Evolutionary conservation across 129 eudicot genomes (phyloP), one percentile per base, ranked within the genome.

Genomic region (Calendula officinalis): DNA sequence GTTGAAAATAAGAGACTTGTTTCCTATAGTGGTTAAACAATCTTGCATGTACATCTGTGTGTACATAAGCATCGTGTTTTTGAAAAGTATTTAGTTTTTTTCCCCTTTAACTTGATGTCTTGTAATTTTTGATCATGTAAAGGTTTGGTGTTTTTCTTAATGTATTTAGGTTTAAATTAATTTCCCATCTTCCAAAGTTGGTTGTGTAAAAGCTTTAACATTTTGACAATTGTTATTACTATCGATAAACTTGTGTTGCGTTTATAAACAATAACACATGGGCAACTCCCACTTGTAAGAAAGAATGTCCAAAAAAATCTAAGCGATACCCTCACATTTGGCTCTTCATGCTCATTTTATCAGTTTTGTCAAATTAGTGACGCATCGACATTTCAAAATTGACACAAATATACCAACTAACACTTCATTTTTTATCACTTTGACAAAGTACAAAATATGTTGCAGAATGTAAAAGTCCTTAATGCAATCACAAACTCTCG

Each of bases 1-100:
- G 46, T 10, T 64, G 39, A 8, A 62, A 68, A 56, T 56, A 52
- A 40, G 32, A 46, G 60, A n/a, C 65, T 44, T 44, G 57, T 64
- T 54, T 41, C 12, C 37, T 16, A n/a, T n/a, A 44, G 70, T 35
- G 57, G 14, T 72, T 38, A 55, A 71, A 64, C 71, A 36, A 64
- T 65, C 45, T 32, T 56, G 45, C 60, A 36, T 48, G 55, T 8
- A 22, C 34, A 51, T 43, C 30, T 70, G 67, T 60, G 40, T 70
- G 67, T 60, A 60, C n/a, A 60, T 17, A 54, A 27, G n/a, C 56
- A 68, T 56, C 30, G 33, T 41, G 22, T 46, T 47, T 22, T n/a
- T 60, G 30, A 70, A 14, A 30, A 17, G 3, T 2, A 27, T 15
- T 68, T 9, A 3, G 9, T 6, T 66, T 9, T 10, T 5, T 63